These are phyloP conservation scores for Hypoxylon sp. DNA, from an alignment of 2,329 filamentous ascomycete species.

Conservation along the genomic window DNA sequence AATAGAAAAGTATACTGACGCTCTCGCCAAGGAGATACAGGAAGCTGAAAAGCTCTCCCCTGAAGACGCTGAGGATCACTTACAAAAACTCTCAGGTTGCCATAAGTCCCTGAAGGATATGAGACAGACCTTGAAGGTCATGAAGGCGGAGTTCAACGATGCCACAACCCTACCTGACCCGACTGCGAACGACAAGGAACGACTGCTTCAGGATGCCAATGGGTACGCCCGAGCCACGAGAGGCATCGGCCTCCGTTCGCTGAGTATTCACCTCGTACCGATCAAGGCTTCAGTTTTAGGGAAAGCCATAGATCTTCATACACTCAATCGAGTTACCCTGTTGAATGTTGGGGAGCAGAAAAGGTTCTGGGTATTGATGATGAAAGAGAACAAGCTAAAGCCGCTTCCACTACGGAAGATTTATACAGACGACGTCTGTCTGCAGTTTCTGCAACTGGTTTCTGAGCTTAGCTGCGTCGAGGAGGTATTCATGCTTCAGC, in stretches of 20 bases:
- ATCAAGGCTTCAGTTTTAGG: conserved; percentile 69
- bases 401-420: conserved; percentile 68
- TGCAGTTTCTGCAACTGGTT: conserved; percentile 66
- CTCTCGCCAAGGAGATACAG: conserved; percentile 13
- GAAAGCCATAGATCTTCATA: conserved; percentile 67
- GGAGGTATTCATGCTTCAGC: conserved; percentile 72
- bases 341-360: conserved; percentile 73
- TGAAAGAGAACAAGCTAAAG: conserved; percentile 64
- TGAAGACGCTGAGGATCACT: conserved; percentile 26
- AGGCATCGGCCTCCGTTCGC: conserved; percentile 66
- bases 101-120: conserved; percentile 50
- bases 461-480: conserved; percentile 65
- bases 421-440: conserved; percentile 72
- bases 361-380: conserved; percentile 69
- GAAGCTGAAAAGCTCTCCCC: conserved; percentile 10
- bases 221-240: conserved; percentile 70
- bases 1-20: conserved; percentile 13
- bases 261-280: conserved; percentile 70
- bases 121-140: conserved; percentile 52
- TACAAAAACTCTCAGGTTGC: conserved; percentile 49
- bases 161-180: conserved; percentile 37
- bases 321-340: conserved; percentile 68
- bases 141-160: conserved; percentile 56
- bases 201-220: conserved; percentile 52
- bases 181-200: conserved; percentile 38